Conservation (phyloP, 1,284 basidiomycete species). For the Lentinus polychrous region DNA sequence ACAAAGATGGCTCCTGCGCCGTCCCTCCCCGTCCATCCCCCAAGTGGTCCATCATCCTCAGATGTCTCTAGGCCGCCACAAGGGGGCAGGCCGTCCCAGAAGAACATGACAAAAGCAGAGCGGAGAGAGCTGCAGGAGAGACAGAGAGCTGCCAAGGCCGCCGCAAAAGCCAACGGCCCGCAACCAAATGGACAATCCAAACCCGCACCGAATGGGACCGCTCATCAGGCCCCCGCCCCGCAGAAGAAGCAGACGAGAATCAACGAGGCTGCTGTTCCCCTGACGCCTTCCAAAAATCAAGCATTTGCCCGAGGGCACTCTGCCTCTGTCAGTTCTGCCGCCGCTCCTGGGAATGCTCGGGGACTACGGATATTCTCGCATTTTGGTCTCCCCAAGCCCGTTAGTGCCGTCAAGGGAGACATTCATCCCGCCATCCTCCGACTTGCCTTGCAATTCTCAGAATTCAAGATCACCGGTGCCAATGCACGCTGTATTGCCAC, state of each 20-base stretch:
- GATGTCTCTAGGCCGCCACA: constrained; percentile 9
- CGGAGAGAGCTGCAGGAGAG: constrained; percentile 72
- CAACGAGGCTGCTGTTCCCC: constrained; percentile 14
- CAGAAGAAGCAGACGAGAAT: constrained; percentile 14
- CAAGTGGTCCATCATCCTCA: constrained; percentile 13
- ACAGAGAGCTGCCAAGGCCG: constrained; percentile 70
- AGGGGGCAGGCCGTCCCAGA: constrained; percentile 36
- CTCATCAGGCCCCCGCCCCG: constrained; percentile 9
- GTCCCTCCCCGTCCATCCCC: constrained; percentile 21
- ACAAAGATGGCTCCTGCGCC: constrained; percentile 21
- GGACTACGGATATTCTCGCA: constrained; percentile 77
- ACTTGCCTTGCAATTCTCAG: constrained; percentile 76
- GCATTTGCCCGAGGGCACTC: constrained; percentile 18
- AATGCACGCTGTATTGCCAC: constrained; percentile 90
- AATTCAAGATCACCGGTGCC: constrained; percentile 82
- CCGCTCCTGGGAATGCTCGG: constrained; percentile 27
- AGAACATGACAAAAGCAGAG: constrained; percentile 70
- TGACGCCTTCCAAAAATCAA: constrained; percentile 12
- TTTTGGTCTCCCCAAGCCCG: constrained; percentile 67
- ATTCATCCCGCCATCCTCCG: constrained; percentile 78
- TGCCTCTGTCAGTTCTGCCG: constrained; percentile 9
- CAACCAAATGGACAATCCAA: constrained; percentile 10
- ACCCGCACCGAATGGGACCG: constrained; percentile 6
- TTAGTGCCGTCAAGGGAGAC: constrained; percentile 60
- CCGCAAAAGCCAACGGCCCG: constrained; percentile 21